These are phyloP conservation scores for Quercus dentata DNA, from an alignment of 306 rosid genomes.

Conservation along the genomic window DNA sequence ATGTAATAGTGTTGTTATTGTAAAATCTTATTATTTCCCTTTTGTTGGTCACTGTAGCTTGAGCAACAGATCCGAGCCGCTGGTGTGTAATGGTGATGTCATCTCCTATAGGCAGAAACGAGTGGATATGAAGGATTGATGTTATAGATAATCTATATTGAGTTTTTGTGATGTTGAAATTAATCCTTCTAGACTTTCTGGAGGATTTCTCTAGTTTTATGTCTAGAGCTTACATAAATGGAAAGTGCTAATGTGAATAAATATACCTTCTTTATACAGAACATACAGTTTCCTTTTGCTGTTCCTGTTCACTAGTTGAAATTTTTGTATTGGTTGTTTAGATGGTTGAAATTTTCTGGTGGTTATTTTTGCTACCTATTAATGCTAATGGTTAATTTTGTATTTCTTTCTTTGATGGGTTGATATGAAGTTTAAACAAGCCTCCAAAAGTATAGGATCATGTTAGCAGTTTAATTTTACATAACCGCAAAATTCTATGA, in stretches of 20 bases:
- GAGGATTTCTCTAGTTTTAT: not conserved
- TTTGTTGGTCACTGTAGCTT: slow-evolving; percentile 38
- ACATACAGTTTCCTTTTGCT: not conserved
- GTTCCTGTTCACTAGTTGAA: not conserved
- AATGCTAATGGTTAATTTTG: not conserved
- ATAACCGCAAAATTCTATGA: not conserved
- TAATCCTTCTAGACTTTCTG: not conserved
- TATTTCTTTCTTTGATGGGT: not conserved
- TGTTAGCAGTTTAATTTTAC: not conserved
- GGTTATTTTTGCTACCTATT: not conserved
- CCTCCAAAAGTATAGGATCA: not conserved
- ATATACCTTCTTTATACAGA: slow-evolving; percentile 4
- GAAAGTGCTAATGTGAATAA: slow-evolving; percentile 20
- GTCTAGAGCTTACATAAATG: slow-evolving; percentile 8
- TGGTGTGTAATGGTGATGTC: slow-evolving; percentile 26
- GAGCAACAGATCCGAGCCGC: slow-evolving; percentile 56
- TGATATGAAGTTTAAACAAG: not conserved
- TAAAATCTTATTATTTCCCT: not conserved
- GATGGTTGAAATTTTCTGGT: not conserved
- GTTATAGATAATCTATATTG: slow-evolving; percentile 9
- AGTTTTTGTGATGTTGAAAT: slow-evolving; percentile 6
- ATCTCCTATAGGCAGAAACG: not conserved
- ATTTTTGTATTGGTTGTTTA: not conserved
- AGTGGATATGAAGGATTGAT: slow-evolving; percentile 4
- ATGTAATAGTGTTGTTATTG: not conserved